Conservation (phyloP, 345 rosid genomes). For the Linum lewisii region DNA sequence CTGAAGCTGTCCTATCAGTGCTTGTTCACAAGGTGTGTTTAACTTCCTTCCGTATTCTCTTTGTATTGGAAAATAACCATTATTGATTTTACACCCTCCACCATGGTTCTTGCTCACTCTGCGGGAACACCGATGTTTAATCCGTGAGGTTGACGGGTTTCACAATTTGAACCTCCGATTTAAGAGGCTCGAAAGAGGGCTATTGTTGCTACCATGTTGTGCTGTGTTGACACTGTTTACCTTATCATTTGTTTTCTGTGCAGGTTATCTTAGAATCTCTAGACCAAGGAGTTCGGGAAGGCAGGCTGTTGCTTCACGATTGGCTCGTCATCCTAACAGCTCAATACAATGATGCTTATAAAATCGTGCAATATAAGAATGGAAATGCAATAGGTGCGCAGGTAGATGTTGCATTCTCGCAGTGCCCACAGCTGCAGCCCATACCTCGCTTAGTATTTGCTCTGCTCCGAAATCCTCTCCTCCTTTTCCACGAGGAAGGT, state of each 20-base stretch:
- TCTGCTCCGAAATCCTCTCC: slow-evolving; percentile 84
- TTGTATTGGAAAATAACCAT: background rate
- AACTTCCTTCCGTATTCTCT: slow-evolving; percentile 5
- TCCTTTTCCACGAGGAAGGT: slow-evolving; percentile 94
- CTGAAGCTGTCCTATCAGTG: slow-evolving; percentile 71
- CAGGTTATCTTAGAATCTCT: slow-evolving; percentile 83
- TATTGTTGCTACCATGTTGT: too few relatives aligned
- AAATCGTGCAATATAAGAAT: slow-evolving; percentile 52
- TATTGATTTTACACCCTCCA: too few relatives aligned
- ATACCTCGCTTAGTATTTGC: slow-evolving; percentile 88
- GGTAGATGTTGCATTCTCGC: slow-evolving; percentile 76
- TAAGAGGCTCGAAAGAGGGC: too few relatives aligned
- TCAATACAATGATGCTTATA: slow-evolving; percentile 67
- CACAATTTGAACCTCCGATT: too few relatives aligned
- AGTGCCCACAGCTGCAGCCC: slow-evolving; percentile 87
- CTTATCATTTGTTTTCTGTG: slow-evolving; percentile 6
- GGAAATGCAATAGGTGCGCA: slow-evolving; percentile 50
- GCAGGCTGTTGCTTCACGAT: slow-evolving; percentile 84
- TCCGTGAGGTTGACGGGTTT: background rate
- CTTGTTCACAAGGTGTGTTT: slow-evolving; percentile 80
- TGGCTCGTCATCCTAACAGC: slow-evolving; percentile 93
- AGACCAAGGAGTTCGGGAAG: slow-evolving; percentile 91
- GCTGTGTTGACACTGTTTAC: background rate
- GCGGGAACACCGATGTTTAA: too few relatives aligned
- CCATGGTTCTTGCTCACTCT: too few relatives aligned